Evolutionary conservation across 2,329 filamentous ascomycete genomes (phyloP), one percentile per base, ranked within the genome.

Genomic region (Tympanopsis confertula): DNA sequence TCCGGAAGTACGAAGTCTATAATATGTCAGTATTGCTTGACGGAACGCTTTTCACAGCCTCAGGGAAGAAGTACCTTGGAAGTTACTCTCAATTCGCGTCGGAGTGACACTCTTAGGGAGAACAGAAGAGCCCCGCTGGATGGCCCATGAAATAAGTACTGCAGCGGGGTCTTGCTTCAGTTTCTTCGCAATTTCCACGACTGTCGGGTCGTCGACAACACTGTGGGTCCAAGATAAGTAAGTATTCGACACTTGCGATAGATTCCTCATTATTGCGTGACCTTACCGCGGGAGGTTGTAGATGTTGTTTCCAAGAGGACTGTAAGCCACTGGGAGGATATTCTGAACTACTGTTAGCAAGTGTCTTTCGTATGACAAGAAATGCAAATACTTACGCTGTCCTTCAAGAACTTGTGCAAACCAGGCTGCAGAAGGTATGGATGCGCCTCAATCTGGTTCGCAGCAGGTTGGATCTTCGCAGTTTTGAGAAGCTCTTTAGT

Each of bases 401-500:
- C 30, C 15, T 68, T 56, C 54, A 67, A 72, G 54, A 67, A 71
- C 10, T 65, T 57, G 7, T 76, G 54, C 36, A 80, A 54, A 28
- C 68, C 58, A 10, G 57, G 55, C 48, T 69, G 74, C 50, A 77
- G 74, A n/a, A 78, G 61, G 44, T 75, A 74, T 12, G 74, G 71
- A 52, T 78, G 72, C 42, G 74, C 73, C 48, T 78, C 74, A 41
- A 78, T 72, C 55, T 79, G 74, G 55, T 78, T 78, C 48, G 66
- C 65, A 3, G 69, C 69, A 3, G 74, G 74, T 3, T 59, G 55
- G 13, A 71, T 62, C 36, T 58, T 63, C 19, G 68, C 68, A 12
- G 7, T 19, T 26, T 7, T 20, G 4, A 13, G 45, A 35, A 62
- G 42, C 33, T 57, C 45, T 47, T 60, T 50, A 36, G 60, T 51